phyloP scores from a whole-genome alignment of 2,329 filamentous ascomycete genomes.

The Verticillium klebahnii region DNA sequence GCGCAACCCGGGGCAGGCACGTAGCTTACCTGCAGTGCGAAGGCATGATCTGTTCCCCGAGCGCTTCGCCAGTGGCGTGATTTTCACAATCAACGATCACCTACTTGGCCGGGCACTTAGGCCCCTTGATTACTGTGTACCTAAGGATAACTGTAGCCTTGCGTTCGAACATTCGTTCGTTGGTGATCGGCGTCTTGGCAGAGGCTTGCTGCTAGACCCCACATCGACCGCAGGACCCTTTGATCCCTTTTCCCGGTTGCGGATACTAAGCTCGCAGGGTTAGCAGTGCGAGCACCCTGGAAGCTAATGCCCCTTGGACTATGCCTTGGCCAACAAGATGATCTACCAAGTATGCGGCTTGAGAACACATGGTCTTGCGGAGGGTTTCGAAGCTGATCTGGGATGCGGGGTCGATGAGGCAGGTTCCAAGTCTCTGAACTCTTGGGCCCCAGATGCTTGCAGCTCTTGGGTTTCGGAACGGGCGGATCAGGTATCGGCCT shows the following conservation, averaged over 20 bases:
- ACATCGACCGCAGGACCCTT: not conserved
- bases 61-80: not conserved
- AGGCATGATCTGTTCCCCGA: not conserved
- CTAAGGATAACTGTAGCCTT: not conserved
- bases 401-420: too few species aligned
- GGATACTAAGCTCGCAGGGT: not conserved
- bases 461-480: too few species aligned
- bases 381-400: too few species aligned
- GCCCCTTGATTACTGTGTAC: not conserved
- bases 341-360: too few species aligned
- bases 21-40: not conserved
- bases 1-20: not conserved
- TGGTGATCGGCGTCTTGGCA: not conserved
- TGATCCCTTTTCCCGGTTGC: not conserved
- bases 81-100: not conserved
- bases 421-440: too few species aligned
- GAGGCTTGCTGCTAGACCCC: not conserved
- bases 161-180: not conserved
- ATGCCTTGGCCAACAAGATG: too few species aligned
- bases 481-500: too few species aligned
- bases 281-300: not conserved
- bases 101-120: not conserved
- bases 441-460: too few species aligned
- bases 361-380: too few species aligned
- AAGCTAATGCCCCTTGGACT: too few species aligned